phyloP scores from a whole-genome alignment of 176 grass and related monocot species.

The Ananas comosus region DNA sequence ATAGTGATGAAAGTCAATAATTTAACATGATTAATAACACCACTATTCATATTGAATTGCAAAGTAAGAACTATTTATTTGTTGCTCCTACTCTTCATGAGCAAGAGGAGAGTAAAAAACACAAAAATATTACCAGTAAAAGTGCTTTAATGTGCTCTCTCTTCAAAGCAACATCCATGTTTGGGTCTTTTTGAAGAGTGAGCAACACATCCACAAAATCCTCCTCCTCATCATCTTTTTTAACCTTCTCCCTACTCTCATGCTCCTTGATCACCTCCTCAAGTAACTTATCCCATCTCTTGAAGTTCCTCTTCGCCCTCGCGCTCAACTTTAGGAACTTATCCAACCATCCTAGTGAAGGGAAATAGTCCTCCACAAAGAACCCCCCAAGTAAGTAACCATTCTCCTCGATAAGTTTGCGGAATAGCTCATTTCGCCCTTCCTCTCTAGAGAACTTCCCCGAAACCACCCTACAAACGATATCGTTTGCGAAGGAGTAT shows the following conservation, averaged over 20 bases:
- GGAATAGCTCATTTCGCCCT: background rate
- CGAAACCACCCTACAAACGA: conserved; percentile 31
- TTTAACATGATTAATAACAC: too few relatives aligned
- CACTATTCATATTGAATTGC: too few relatives aligned
- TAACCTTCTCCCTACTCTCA: background rate
- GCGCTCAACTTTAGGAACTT: conserved; percentile 10
- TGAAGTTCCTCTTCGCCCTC: conserved; percentile 16
- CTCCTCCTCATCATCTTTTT: background rate
- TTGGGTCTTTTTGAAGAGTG: conserved; percentile 5
- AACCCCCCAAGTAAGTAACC: background rate
- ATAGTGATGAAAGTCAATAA: too few relatives aligned
- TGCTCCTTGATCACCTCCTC: conserved; percentile 31
- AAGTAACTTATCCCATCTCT: conserved; percentile 34
- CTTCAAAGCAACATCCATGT: conserved; percentile 19
- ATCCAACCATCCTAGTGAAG: conserved; percentile 27
- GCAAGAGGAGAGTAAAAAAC: background rate
- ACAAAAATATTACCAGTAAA: conserved; percentile 10
- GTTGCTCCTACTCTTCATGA: too few relatives aligned
- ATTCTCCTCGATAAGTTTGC: background rate
- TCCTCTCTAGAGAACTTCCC: conserved; percentile 10
- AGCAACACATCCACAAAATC: conserved; percentile 50
- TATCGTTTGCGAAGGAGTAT: conserved; percentile 16
- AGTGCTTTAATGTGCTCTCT: conserved; percentile 33
- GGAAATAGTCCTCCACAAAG: conserved; percentile 29
- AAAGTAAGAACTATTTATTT: too few relatives aligned